phyloP scores from a whole-genome alignment of 257 asterid species.

The Lithospermum erythrorhizon region DNA sequence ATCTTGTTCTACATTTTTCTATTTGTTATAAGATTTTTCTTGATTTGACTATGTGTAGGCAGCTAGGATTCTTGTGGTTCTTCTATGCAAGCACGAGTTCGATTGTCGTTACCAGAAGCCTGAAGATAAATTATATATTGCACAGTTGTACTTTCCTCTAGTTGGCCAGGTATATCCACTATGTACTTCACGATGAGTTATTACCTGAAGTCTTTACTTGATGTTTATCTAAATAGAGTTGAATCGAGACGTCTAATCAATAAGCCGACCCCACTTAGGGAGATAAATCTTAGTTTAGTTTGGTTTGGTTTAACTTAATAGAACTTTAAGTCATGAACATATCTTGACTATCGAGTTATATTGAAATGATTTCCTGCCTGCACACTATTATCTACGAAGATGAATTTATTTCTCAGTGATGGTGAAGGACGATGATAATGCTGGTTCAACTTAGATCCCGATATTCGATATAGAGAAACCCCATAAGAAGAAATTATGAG shows the following conservation, averaged over 20 bases:
- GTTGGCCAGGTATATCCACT: slow-evolving; percentile 68
- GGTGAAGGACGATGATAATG: too few species aligned
- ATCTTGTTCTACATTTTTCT: slow-evolving; percentile 8
- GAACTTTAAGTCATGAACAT: background rate
- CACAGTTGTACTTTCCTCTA: slow-evolving; percentile 90
- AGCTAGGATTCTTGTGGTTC: slow-evolving; percentile 82
- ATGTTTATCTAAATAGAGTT: too few species aligned
- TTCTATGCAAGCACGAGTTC: slow-evolving; percentile 94
- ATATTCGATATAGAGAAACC: too few species aligned
- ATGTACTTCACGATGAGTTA: background rate
- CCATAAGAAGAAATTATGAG: too few species aligned
- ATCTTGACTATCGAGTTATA: too few species aligned
- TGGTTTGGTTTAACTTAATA: background rate
- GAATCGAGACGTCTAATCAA: too few species aligned
- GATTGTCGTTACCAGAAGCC: slow-evolving; percentile 94
- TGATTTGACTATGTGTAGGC: slow-evolving; percentile 48
- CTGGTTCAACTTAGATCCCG: too few species aligned
- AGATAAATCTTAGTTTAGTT: too few species aligned
- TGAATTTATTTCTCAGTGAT: too few species aligned
- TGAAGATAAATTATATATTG: slow-evolving; percentile 95
- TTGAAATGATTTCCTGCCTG: too few species aligned
- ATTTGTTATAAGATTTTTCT: slow-evolving; percentile 9
- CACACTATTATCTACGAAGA: too few species aligned
- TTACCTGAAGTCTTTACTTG: background rate
- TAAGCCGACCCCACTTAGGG: too few species aligned